phyloP scores from a whole-genome alignment of 108 stramenopile species.

The Skeletonema tropicum region DNA sequence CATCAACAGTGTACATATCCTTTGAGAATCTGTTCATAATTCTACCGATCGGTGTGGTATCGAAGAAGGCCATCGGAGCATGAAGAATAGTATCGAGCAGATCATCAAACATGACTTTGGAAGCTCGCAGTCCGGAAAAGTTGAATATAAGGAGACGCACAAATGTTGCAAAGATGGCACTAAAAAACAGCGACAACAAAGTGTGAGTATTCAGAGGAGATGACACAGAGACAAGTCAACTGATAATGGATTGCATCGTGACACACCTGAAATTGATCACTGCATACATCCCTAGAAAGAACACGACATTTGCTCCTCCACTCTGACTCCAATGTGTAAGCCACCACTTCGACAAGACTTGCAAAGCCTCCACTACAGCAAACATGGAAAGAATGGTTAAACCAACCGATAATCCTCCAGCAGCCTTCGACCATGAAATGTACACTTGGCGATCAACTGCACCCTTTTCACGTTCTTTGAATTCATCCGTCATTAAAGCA shows the following conservation, averaged over 20 bases:
- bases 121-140: constrained; percentile 59
- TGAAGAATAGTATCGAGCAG: constrained; percentile 65
- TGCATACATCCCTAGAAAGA: constrained; percentile 61
- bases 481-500: constrained; percentile 49
- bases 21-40: constrained; percentile 81
- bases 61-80: constrained; percentile 92
- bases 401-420: constrained; percentile 70
- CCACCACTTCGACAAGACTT: constrained; percentile 77
- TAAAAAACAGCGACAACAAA: neutral
- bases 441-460: constrained; percentile 69
- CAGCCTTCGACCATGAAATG: constrained; percentile 72
- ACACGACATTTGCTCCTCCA: constrained; percentile 23
- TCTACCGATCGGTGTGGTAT: constrained; percentile 69
- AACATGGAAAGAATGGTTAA: constrained; percentile 63
- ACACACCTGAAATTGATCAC: constrained; percentile 50
- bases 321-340: constrained; percentile 65
- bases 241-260: too few relatives aligned
- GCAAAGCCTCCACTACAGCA: constrained; percentile 49
- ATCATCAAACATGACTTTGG: constrained; percentile 52
- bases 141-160: constrained; percentile 56
- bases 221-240: too few relatives aligned
- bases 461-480: constrained; percentile 59
- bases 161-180: constrained; percentile 57
- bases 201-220: too few relatives aligned
- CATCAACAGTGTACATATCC: constrained; percentile 96